These are phyloP conservation scores for Yamadazyma endophytica DNA, from an alignment of 805 yeast species.

Conservation along the genomic window DNA sequence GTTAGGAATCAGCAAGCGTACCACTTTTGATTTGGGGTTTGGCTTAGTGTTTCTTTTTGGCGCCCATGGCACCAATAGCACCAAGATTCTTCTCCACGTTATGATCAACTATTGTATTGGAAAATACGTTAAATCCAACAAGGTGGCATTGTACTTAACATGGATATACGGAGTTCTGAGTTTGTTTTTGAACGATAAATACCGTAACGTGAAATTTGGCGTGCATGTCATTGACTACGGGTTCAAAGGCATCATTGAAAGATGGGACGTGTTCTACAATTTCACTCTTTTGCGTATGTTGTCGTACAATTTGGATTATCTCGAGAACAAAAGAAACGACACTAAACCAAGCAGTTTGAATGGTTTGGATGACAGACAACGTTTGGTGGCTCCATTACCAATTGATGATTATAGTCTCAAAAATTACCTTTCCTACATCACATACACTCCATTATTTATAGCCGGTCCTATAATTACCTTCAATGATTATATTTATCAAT, in stretches of 20 bases:
- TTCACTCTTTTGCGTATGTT: slow-evolving; percentile 81
- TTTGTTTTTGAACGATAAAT: slow-evolving; percentile 71
- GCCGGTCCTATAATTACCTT: slow-evolving; percentile 95
- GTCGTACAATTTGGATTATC: slow-evolving; percentile 76
- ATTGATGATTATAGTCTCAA: slow-evolving; percentile 54
- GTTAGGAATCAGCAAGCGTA: slow-evolving; percentile 29
- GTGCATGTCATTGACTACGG: slow-evolving; percentile 56
- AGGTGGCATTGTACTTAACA: slow-evolving; percentile 39
- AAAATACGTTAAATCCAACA: slow-evolving; percentile 27
- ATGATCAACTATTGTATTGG: slow-evolving; percentile 50
- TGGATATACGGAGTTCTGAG: slow-evolving; percentile 84
- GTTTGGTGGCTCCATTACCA: slow-evolving; percentile 63
- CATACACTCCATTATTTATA: slow-evolving; percentile 85
- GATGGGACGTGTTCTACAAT: slow-evolving; percentile 97
- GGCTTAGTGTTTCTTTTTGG: slow-evolving; percentile 65
- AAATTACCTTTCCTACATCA: slow-evolving; percentile 71
- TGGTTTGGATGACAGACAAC: slow-evolving; percentile 52
- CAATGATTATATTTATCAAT: slow-evolving; percentile 84
- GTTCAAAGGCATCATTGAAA: slow-evolving; percentile 68
- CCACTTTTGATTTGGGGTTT: slow-evolving; percentile 67
- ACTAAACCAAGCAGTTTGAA: slow-evolving; percentile 6
- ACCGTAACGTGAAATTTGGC: slow-evolving; percentile 51
- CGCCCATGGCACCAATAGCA: slow-evolving; percentile 74
- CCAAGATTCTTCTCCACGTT: slow-evolving; percentile 60
- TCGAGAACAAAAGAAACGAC: slow-evolving; percentile 27